Base-by-base conservation (phyloP, 2,329 filamentous ascomycete species). In the Neocatenulostroma microsporum region DNA sequence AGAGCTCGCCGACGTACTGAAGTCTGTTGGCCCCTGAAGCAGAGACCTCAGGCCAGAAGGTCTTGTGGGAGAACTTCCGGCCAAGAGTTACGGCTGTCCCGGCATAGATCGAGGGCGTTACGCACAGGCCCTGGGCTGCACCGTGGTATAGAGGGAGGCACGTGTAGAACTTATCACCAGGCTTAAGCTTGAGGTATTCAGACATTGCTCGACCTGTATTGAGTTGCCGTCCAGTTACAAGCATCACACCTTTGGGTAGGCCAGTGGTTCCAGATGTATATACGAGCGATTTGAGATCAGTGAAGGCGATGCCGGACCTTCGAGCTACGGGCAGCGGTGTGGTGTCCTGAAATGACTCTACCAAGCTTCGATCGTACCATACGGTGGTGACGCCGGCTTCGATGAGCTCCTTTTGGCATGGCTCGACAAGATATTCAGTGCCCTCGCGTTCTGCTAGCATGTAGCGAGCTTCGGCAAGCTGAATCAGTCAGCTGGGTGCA, bases 131-230 rank as follows among this genome's bases (percentile, higher is more conserved):
- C 33, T 91, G 69, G 7, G 87, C 54, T 0, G 86, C 84, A 21
- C 81, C 81, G 62, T 94, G 86, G 55, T 93, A 93, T 3, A 94
- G 69, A 0, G 86, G 86, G 82, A 94, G 91, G 41, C 80, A 81
- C 5, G 32, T 41, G 35, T 53, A 38, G 45, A 58, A 39, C 34
- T 44, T 69, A 53, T 93, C 86, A 2, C 68, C 67, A 2, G 66
- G 61, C 10, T 65, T 70, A n/a, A 84, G 64, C 4, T 65, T 62
- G 21, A 84, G 62, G 61, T 79, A 80, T 3, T 63, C 56, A 0
- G 62, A 57, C 1, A 74, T 66, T 39, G 82, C 86, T 85, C 21
- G 84, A 80, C 42, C 48, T 11, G 45, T 52, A 38, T 50, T 52
- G 32, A 50, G 13, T 17, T 23, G 26, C 17, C 50, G 42, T 3